phyloP scores from a whole-genome alignment of 2,329 filamentous ascomycete genomes.

The Xylariaceae sp. region DNA sequence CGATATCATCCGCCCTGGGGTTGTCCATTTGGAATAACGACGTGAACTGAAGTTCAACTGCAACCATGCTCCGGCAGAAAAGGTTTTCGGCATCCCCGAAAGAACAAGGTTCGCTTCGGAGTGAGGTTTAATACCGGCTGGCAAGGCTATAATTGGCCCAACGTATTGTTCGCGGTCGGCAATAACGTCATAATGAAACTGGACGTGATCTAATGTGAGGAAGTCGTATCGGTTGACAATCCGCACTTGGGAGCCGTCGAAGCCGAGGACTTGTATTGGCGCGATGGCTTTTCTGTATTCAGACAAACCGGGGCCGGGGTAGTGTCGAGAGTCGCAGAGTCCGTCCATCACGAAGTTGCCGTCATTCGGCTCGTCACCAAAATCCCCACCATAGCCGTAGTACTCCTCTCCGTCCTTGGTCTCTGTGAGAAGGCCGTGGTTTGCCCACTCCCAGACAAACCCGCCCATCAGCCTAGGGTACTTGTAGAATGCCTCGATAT shows the following conservation, averaged over 20 bases:
- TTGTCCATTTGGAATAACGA: slow-evolving; percentile 47
- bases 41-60: slow-evolving; percentile 44
- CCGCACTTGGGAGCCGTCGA: slow-evolving; percentile 40
- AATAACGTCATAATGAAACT: slow-evolving; percentile 40
- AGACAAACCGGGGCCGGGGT: slow-evolving; percentile 46
- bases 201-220: slow-evolving; percentile 46
- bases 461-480: slow-evolving; percentile 60
- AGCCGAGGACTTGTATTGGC: slow-evolving; percentile 49
- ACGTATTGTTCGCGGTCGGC: slow-evolving; percentile 35
- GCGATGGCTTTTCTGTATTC: slow-evolving; percentile 58
- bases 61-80: slow-evolving; percentile 42
- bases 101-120: slow-evolving; percentile 33
- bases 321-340: slow-evolving; percentile 46
- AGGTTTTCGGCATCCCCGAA: slow-evolving; percentile 26
- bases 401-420: slow-evolving; percentile 42
- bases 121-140: slow-evolving; percentile 42
- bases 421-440: slow-evolving; percentile 47
- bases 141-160: slow-evolving; percentile 37
- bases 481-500: slow-evolving; percentile 61
- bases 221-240: slow-evolving; percentile 55
- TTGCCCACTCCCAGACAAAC: slow-evolving; percentile 63
- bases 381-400: slow-evolving; percentile 59
- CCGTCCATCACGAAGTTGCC: slow-evolving; percentile 57
- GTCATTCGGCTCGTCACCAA: slow-evolving; percentile 58
- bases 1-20: slow-evolving; percentile 48